A percentile compares a stretch with the other conserved stretches of the same genome.
These are phyloP conservation scores for Penicillium paneum DNA, from an alignment of 2,329 filamentous ascomycete genomes.

Conservation along the genomic window DNA sequence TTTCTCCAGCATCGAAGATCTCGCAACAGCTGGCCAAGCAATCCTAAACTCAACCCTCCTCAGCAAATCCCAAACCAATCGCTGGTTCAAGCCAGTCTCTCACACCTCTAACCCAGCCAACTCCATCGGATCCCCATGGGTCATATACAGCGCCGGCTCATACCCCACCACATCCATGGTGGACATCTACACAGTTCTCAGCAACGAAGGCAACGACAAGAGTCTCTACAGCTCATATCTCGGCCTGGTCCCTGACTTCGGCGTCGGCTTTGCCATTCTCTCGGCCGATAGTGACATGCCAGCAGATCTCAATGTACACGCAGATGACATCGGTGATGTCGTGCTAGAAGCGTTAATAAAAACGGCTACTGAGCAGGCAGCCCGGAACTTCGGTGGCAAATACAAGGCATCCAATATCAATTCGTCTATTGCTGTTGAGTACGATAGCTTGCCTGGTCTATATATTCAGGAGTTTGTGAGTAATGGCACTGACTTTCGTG, in stretches of 20 bases:
- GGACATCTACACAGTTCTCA: not conserved
- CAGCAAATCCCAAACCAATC: constrained; percentile 31
- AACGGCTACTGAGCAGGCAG: not conserved
- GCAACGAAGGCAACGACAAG: not conserved
- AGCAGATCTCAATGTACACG: not conserved
- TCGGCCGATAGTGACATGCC: not conserved
- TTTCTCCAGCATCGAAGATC: not conserved
- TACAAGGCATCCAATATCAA: not conserved
- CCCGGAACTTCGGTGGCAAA: not conserved
- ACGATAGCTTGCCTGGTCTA: not conserved
- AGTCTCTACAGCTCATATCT: not conserved
- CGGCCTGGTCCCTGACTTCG: not conserved
- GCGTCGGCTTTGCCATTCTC: not conserved
- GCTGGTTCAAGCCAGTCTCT: constrained; percentile 43
- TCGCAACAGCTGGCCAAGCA: constrained; percentile 17
- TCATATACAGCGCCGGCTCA: not conserved
- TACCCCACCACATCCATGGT: not conserved
- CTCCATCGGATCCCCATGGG: not conserved
- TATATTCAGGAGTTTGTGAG: not conserved
- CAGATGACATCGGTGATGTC: not conserved
- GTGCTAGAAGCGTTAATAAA: not conserved
- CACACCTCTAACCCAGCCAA: constrained; percentile 17
- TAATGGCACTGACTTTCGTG: not conserved
- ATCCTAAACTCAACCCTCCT: constrained; percentile 38
- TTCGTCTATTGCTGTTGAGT: not conserved